Base-by-base conservation (phyloP, 129 eudicot species). In the Pulicaria dysenterica region DNA sequence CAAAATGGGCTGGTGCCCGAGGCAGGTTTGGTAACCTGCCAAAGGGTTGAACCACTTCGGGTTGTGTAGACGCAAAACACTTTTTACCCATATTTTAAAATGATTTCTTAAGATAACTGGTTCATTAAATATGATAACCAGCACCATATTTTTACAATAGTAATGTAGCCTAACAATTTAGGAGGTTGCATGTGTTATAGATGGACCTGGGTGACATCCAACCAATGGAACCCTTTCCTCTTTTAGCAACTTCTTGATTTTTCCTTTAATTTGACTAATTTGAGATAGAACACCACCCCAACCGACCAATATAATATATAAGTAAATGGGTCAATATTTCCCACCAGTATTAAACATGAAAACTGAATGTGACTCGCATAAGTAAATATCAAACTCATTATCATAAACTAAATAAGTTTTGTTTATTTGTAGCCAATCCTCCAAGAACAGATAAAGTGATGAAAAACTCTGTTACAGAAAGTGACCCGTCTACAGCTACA, bases 351-450 rank as follows among this genome's bases (percentile, higher is more conserved):
- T 48, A 34, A 44, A 71, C 41, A 31, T 58, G 58, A 45, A 4
- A 10, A 60, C 17, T 38, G 40, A 61, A 45, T 72, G 10, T 61
- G 14, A 37, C n/a, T 41, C 31, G 1, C 41, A 7, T 4, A 4
- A 61, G 6, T 73, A 4, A 8, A 47, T 46, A 17, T 17, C 61
- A 49, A 60, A 7, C 15, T 19, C 8, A 9, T 49, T 13, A 16
- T 40, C 38, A 19, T 49, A 39, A 58, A 45, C 47, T 8, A 14
- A 59, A 53, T 39, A n/a, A 3, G 38, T 1, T 73, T 66, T 49
- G 45, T 51, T 31, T 45, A 14, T 49, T 61, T 73, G 78, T 76
- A 81, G 87, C 12, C 59, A 50, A 70, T 63, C 74, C 64, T 8
- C 75, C 69, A 47, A 74, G 10, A 70, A 42, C 64, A n/a, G 63